Conservation (phyloP, 208 protist species). For the Trichomonas gallinae region DNA sequence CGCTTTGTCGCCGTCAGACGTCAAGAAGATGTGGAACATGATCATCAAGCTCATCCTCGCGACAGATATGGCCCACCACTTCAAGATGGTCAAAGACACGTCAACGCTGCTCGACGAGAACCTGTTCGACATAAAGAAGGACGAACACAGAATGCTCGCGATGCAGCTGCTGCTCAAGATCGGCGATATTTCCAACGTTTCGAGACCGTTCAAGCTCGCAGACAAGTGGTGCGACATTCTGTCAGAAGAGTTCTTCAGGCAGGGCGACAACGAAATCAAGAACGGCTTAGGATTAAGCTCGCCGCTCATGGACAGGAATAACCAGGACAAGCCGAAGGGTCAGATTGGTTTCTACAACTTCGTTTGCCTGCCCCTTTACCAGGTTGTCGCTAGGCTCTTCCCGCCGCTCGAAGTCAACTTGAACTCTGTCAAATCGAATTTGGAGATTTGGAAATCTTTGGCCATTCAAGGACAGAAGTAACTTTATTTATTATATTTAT, state of each 20-base stretch:
- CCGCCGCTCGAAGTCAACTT: neutral
- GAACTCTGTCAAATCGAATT: neutral
- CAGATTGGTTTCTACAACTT: conserved; percentile 1
- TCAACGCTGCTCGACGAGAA: neutral
- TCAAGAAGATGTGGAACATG: conserved; percentile 31
- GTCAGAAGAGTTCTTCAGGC: neutral
- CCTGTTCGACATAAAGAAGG: neutral
- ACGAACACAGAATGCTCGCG: neutral
- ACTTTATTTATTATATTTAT: neutral
- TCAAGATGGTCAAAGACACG: conserved; percentile 24
- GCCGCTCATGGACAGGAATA: neutral
- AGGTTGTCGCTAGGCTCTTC: neutral
- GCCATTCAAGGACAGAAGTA: neutral
- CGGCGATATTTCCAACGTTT: neutral
- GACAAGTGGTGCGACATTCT: neutral
- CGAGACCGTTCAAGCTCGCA: neutral
- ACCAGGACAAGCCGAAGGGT: neutral
- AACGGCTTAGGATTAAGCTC: neutral
- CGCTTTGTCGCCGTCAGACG: conserved; percentile 27
- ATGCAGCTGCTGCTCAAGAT: neutral
- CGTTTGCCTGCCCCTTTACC: neutral
- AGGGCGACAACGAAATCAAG: neutral
- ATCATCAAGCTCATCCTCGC: conserved; percentile 44
- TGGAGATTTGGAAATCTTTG: conserved; percentile 9
- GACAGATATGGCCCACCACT: conserved; percentile 48